Conservation (phyloP, 2,329 filamentous ascomycete genomes). For the Epichloe festucae region DNA sequence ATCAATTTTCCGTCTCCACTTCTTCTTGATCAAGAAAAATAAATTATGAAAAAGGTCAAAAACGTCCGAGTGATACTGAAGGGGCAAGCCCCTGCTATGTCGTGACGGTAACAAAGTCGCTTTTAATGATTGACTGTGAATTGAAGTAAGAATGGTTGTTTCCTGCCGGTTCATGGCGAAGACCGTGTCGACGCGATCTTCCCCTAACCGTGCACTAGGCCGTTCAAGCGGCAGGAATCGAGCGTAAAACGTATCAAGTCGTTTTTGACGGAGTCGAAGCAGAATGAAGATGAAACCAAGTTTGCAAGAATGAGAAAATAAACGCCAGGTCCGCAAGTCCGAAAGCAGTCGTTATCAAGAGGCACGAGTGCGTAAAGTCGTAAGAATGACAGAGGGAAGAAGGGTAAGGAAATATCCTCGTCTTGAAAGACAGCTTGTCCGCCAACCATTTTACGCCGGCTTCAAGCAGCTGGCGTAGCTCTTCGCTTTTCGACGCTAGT, state of each 20-base stretch:
- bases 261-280: background rate
- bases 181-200: background rate
- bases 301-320: background rate
- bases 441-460: background rate
- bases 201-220: background rate
- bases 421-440: background rate
- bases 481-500: slow-evolving; percentile 87
- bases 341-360: slow-evolving; percentile 23
- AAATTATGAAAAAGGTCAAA: background rate
- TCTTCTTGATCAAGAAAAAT: background rate
- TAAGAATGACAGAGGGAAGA: slow-evolving; percentile 16
- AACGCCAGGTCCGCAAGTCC: slow-evolving; percentile 8
- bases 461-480: slow-evolving; percentile 18
- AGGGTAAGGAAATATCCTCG: slow-evolving; percentile 10
- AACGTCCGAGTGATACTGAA: slow-evolving; percentile 1
- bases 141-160: slow-evolving; percentile 18
- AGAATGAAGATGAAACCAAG: slow-evolving; percentile 1
- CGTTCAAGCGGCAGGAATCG: background rate
- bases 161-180: background rate
- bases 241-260: background rate
- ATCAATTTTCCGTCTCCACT: background rate
- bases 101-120: slow-evolving; percentile 17
- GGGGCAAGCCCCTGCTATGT: slow-evolving; percentile 12
- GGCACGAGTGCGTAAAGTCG: slow-evolving; percentile 25
- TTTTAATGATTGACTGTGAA: slow-evolving; percentile 27